Base-by-base conservation (phyloP, 1,139 yeast species). In the Hansenula anomala region DNA sequence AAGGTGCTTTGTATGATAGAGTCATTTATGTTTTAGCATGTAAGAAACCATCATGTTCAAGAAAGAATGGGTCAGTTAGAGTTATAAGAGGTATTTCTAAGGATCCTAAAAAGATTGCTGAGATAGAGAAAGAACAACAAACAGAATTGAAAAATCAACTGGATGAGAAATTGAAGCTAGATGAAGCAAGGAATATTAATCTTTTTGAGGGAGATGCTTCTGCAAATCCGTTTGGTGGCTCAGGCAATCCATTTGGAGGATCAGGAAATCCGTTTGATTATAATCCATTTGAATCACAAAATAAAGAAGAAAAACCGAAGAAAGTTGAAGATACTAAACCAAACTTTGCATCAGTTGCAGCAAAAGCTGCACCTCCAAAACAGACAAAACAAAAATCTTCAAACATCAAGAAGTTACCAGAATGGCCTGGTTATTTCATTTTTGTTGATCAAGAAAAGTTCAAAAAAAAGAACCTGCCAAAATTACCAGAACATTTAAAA, bases 21-120 rank as follows among this genome's bases (percentile, higher is more conserved):
- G 80, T 80, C 12, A 60, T 92, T 22, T 92, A 92, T 56, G 71
- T 90, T 0, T 84, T 90, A 60, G 79, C 79, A 2, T 92, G 98
- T 62, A 66, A 71, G 34, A 71, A 77, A 37, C 64, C 79, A 1
- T 49, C 47, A 10, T 92, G 97, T 57, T 73, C 83, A 33, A 70
- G 84, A 45, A 73, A 77, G 49, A 69, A 74, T 17, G 96, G 95
- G 4, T 67, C 83, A 3, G 65, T 88, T 4, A 75, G 83, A 51
- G 88, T 86, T 25, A 66, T 89, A 36, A 69, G 96, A 56, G 96
- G 94, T 6, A 68, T 89, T 4, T 64, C 69, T 43, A 79, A 80
- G 50, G 85, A 80, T 53, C 74, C 77, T 2, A 63, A 54, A 11
- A 66, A 67, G 39, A 67, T 78, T 41, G 64, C 64, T 4, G 54